These are phyloP conservation scores for Helotiales sp. DNA, from an alignment of 2,329 filamentous ascomycete species.

Conservation along the genomic window DNA sequence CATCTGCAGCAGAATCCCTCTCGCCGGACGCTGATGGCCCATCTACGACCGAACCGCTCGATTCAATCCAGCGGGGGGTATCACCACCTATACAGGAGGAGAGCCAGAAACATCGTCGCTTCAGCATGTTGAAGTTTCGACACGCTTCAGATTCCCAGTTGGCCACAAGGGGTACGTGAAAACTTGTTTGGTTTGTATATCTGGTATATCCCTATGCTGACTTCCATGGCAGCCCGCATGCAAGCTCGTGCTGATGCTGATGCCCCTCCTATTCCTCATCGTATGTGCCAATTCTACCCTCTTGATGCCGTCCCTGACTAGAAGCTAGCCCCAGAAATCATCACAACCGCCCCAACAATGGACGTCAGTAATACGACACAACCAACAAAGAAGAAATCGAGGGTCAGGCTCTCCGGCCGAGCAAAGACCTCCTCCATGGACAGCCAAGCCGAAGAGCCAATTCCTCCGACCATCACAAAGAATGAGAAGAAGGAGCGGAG, in stretches of 20 bases:
- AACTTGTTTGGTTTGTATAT: background rate
- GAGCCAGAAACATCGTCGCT: slow-evolving; percentile 61
- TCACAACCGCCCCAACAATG: slow-evolving; percentile 87
- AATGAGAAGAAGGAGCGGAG: slow-evolving; percentile 50
- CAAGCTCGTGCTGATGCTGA: slow-evolving; percentile 58
- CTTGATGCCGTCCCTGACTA: background rate
- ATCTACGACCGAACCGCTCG: slow-evolving; percentile 22
- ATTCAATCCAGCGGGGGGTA: slow-evolving; percentile 26
- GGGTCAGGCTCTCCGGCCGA: slow-evolving; percentile 58
- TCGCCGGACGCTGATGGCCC: slow-evolving; percentile 29
- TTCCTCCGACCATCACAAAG: slow-evolving; percentile 30
- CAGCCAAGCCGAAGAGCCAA: slow-evolving; percentile 24
- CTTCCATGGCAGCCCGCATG: slow-evolving; percentile 59
- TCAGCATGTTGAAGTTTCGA: slow-evolving; percentile 79
- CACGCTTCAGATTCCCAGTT: slow-evolving; percentile 94
- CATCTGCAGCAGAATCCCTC: slow-evolving; percentile 39
- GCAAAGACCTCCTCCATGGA: slow-evolving; percentile 42
- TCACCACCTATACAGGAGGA: slow-evolving; percentile 59
- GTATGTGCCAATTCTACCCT: slow-evolving; percentile 48
- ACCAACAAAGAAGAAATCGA: slow-evolving; percentile 59
- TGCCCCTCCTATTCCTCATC: slow-evolving; percentile 60
- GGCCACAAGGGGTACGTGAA: slow-evolving; percentile 57
- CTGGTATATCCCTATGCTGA: slow-evolving; percentile 16
- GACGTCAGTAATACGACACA: slow-evolving; percentile 57
- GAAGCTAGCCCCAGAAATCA: slow-evolving; percentile 70